These are phyloP conservation scores for Elsinoe australis DNA, from an alignment of 2,329 filamentous ascomycete genomes.

Conservation along the genomic window DNA sequence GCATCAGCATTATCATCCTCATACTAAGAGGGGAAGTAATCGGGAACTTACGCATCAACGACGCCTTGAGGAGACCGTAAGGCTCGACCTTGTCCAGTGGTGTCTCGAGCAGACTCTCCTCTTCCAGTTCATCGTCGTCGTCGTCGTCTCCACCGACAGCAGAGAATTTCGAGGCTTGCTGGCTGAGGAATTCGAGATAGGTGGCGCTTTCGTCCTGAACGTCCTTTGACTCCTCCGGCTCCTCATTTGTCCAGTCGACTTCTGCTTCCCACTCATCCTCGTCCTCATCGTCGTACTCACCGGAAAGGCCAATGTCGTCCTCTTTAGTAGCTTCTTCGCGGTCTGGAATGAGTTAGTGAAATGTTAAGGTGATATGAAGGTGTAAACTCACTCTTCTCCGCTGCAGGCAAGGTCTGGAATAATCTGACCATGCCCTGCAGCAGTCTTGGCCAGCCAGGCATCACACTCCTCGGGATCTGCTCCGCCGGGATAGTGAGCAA, in stretches of 20 bases:
- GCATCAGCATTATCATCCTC: slow-evolving; percentile 26
- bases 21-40: background rate
- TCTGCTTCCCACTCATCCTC: slow-evolving; percentile 74
- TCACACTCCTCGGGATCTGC: slow-evolving; percentile 84
- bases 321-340: slow-evolving; percentile 84
- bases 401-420: slow-evolving; percentile 83
- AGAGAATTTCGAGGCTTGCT: slow-evolving; percentile 51
- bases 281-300: slow-evolving; percentile 62
- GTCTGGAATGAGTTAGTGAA: slow-evolving; percentile 32
- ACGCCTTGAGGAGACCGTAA: slow-evolving; percentile 78
- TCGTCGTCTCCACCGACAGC: slow-evolving; percentile 50
- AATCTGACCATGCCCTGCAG: slow-evolving; percentile 81
- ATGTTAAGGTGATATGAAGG: background rate
- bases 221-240: slow-evolving; percentile 57
- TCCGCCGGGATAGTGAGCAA: slow-evolving; percentile 71
- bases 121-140: slow-evolving; percentile 81
- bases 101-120: slow-evolving; percentile 85
- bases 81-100: slow-evolving; percentile 93
- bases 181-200: slow-evolving; percentile 91
- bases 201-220: slow-evolving; percentile 84
- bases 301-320: slow-evolving; percentile 68
- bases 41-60: slow-evolving; percentile 66
- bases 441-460: slow-evolving; percentile 88
- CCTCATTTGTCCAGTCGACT: slow-evolving; percentile 59
- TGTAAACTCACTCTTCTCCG: slow-evolving; percentile 55